Evolutionary conservation across 2,329 filamentous ascomycete genomes (phyloP).

Genomic region (Calonectria hongkongensis): DNA sequence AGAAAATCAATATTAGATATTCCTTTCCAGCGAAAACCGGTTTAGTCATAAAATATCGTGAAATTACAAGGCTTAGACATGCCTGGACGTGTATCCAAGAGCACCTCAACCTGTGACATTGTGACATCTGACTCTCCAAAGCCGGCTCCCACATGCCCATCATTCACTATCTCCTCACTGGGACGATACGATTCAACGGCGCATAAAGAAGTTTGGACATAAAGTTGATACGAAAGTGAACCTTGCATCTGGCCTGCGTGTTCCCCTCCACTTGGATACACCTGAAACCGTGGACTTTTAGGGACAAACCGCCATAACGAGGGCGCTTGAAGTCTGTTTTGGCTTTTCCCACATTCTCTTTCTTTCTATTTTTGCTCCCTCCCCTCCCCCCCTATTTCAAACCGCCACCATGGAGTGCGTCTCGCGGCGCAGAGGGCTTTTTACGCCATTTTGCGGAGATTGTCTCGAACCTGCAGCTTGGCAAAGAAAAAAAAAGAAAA

Average conservation of each 20-base stretch:
- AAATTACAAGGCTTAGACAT: too few species aligned
- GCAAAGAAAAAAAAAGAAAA: background rate
- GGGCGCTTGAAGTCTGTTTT: background rate
- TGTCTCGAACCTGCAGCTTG: slow-evolving; percentile 14
- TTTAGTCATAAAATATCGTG: too few species aligned
- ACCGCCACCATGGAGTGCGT: background rate
- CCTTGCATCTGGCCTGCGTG: background rate
- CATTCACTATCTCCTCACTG: background rate
- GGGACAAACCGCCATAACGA: background rate
- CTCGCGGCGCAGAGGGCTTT: background rate
- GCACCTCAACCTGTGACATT: background rate
- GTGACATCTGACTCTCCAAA: background rate
- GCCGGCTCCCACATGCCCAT: background rate
- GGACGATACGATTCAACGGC: background rate
- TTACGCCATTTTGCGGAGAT: slow-evolving; percentile 3
- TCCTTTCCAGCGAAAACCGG: too few species aligned
- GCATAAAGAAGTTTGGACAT: background rate
- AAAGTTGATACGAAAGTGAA: background rate
- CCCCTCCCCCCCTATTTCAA: background rate
- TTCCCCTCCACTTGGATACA: background rate
- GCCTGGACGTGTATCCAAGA: too few species aligned
- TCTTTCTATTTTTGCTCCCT: background rate
- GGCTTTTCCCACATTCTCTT: background rate
- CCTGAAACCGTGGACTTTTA: background rate
- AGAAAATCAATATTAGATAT: too few species aligned